These are phyloP conservation scores for Petrea volubilis DNA, from an alignment of 257 asterid genomes.

Conservation along the genomic window DNA sequence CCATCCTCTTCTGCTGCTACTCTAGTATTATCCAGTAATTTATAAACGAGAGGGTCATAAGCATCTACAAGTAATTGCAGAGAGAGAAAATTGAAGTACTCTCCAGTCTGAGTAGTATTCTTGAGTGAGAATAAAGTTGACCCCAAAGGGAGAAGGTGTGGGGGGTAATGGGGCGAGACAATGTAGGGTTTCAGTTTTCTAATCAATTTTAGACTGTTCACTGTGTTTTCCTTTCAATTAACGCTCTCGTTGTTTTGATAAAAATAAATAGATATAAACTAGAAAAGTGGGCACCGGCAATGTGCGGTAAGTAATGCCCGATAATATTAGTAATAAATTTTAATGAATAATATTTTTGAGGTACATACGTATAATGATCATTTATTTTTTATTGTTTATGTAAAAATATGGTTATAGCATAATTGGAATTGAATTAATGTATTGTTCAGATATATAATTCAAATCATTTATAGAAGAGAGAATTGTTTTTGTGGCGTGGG, in stretches of 20 bases:
- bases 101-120: constrained; percentile 5
- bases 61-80: neutral
- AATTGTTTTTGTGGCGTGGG: no score
- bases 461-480: no score
- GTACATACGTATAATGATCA: no score
- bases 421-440: no score
- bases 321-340: no score
- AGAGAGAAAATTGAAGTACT: constrained; percentile 18
- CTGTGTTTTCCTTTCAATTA: neutral
- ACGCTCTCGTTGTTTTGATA: neutral
- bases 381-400: no score
- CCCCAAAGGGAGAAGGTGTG: neutral
- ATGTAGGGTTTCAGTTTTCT: constrained; percentile 21
- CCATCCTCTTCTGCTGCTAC: constrained; percentile 40
- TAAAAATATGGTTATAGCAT: no score
- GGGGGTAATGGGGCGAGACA: neutral
- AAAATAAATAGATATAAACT: neutral
- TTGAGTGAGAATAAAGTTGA: neutral
- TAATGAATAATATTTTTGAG: no score
- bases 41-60: neutral
- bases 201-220: no score
- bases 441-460: no score
- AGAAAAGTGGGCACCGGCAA: no score
- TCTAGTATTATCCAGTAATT: constrained; percentile 11
- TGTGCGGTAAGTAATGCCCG: no score